Conservation (phyloP, 371 early-diverging fungal genomes). For the Mucor lusitanicus region DNA sequence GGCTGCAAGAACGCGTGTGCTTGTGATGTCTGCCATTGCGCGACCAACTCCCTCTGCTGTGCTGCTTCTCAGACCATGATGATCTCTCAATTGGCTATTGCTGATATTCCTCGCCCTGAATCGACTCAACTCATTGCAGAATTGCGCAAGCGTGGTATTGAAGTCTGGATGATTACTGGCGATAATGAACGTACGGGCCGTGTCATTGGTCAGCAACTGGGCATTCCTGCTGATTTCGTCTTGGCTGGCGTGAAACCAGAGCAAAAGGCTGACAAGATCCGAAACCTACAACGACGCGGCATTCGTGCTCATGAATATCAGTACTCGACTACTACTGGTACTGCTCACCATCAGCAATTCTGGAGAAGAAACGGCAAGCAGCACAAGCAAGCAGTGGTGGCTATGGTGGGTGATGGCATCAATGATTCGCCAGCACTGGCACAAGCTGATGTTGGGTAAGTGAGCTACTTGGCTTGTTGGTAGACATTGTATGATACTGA, state of each 20-base stretch:
- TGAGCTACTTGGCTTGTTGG: not conserved
- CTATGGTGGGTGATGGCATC: constrained; percentile 98
- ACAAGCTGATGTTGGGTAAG: constrained; percentile 80
- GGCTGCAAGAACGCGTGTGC: constrained; percentile 48
- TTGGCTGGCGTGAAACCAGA: constrained; percentile 67
- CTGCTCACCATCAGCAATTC: not conserved
- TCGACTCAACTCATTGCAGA: constrained; percentile 45
- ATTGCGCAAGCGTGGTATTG: constrained; percentile 51
- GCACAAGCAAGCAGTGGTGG: constrained; percentile 59
- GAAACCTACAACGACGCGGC: constrained; percentile 55
- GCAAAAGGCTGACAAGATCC: constrained; percentile 67
- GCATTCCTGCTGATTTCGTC: constrained; percentile 53
- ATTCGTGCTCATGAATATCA: not conserved
- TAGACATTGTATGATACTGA: not conserved
- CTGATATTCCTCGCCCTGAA: constrained; percentile 61
- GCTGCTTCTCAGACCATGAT: constrained; percentile 45
- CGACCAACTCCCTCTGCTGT: constrained; percentile 40
- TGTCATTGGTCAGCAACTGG: constrained; percentile 61
- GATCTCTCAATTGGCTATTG: constrained; percentile 57
- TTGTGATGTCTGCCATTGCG: constrained; percentile 52
- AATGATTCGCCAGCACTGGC: constrained; percentile 93
- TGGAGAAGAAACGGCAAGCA: constrained; percentile 41
- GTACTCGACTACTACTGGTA: too few relatives aligned
- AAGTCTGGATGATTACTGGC: constrained; percentile 77
- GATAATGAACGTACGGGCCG: constrained; percentile 64